Base-by-base conservation (phyloP, 2,329 filamentous ascomycete species). In the Fusarium luffae region DNA sequence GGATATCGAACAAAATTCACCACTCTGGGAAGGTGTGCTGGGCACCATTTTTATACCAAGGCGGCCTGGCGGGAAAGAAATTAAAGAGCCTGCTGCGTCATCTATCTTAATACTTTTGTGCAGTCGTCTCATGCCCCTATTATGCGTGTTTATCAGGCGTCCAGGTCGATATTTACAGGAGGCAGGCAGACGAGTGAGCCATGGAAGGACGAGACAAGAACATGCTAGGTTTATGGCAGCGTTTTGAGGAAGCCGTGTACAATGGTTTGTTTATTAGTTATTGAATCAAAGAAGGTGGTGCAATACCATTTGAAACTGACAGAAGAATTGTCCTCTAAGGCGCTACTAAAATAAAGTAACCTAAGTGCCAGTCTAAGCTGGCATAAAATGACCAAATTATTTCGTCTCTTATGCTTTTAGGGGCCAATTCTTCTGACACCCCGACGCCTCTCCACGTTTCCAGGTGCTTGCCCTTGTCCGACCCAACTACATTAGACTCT, bases 101-200 rank as follows among this genome's bases (percentile, higher is more conserved):
- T 67, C 63, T 68, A 73, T 72, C 68, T 66, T 74, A 73, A 75
- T 74, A 65, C 63, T 57, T 69, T 68, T 67, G 59, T 69, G 71
- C 70, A 71, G 63, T 64, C 73, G 70, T 73, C 70, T 75, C 61
- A 74, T 70, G 71, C 68, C 71, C 69, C 71, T 69, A 66, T 73
- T 71, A 70, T 71, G 72, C 73, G 73, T 75, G 73, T 75, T 75
- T 75, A 75, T 71, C 59, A 66, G 73, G 73, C 73, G 73, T 75
- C 66, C 49, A 56, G 73, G 71, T 72, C 68, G 71, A 68, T 69
- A 68, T 72, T 71, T 70, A 75, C 61, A 68, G 61, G 68, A 68
- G 70, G 73, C 63, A 74, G 64, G 66, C 57, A 63, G 70, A 63
- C 68, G 68, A 62, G 66, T 59, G 66, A 62, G 66, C 63, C 62